A percentile compares a stretch with the other conserved stretches of the same genome.
phyloP scores from a whole-genome alignment of 2,329 filamentous ascomycete species.

The Neonectria neomacrospora region DNA sequence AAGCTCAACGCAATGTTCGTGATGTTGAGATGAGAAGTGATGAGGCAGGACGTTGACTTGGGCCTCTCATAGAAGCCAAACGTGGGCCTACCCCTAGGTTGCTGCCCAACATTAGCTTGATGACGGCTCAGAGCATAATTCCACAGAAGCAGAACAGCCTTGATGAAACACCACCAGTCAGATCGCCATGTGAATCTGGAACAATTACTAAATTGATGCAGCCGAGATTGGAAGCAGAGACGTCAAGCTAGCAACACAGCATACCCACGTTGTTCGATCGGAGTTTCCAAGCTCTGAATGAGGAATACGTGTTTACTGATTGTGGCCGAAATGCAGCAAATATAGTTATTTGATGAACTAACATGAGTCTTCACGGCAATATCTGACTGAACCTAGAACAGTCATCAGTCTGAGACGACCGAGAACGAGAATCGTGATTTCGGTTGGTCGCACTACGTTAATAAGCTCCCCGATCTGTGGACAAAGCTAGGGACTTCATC shows the following conservation, averaged over 20 bases:
- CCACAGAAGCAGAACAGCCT: too few relatives aligned
- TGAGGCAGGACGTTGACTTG: not conserved
- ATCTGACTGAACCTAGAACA: not conserved
- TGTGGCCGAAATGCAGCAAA: not conserved
- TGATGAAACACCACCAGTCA: too few relatives aligned
- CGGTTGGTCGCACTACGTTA: conserved; percentile 11
- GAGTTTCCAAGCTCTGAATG: not conserved
- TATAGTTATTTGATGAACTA: not conserved
- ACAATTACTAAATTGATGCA: not conserved
- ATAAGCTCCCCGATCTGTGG: conserved; percentile 1
- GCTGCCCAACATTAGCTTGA: not conserved
- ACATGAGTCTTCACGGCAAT: not conserved
- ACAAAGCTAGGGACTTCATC: conserved; percentile 1
- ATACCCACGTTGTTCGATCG: not conserved
- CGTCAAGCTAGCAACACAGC: not conserved
- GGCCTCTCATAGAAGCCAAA: not conserved
- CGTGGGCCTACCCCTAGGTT: too few relatives aligned
- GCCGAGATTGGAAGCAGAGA: not conserved
- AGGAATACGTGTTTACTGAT: not conserved
- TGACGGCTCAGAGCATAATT: too few relatives aligned
- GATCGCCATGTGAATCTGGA: not conserved
- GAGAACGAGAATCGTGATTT: too few relatives aligned
- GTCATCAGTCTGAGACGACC: not conserved
- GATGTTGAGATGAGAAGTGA: not conserved
- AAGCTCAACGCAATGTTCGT: not conserved